Evolutionary conservation across 2,329 filamentous ascomycete species (phyloP).

Genomic region (Diplodia scrobiculata): DNA sequence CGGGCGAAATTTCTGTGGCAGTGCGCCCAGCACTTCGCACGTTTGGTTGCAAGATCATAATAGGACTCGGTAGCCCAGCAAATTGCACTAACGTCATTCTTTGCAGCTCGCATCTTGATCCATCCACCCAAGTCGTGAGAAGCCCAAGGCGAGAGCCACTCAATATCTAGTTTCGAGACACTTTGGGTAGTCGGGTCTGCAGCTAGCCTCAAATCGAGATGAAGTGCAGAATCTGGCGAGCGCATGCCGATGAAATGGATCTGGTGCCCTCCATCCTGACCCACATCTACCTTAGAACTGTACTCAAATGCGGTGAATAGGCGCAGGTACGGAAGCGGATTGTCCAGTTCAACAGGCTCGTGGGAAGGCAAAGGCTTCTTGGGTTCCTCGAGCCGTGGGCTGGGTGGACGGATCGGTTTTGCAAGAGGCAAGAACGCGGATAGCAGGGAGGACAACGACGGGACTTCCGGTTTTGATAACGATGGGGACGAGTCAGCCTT

Average conservation of each 20-base stretch:
- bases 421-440: slow-evolving; percentile 48
- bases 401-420: slow-evolving; percentile 31
- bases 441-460: slow-evolving; percentile 41
- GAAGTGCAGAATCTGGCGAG: slow-evolving; percentile 58
- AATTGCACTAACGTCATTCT: slow-evolving; percentile 61
- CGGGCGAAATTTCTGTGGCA: slow-evolving; percentile 54
- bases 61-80: slow-evolving; percentile 71
- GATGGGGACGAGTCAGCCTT: slow-evolving; percentile 7
- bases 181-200: slow-evolving; percentile 54
- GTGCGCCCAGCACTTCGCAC: slow-evolving; percentile 65
- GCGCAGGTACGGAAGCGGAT: slow-evolving; percentile 69
- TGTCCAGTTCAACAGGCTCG: slow-evolving; percentile 62
- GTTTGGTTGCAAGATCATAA: slow-evolving; percentile 61
- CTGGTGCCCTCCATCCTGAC: slow-evolving; percentile 31
- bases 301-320: slow-evolving; percentile 70
- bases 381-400: slow-evolving; percentile 40
- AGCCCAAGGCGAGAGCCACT: slow-evolving; percentile 60
- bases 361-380: slow-evolving; percentile 61
- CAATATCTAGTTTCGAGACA: slow-evolving; percentile 59
- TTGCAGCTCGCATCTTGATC: slow-evolving; percentile 45
- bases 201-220: slow-evolving; percentile 59
- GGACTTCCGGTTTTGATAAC: slow-evolving; percentile 32
- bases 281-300: slow-evolving; percentile 47
- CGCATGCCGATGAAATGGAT: slow-evolving; percentile 59
- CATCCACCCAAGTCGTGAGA: slow-evolving; percentile 61